Evolutionary conservation across 139 green algal genomes (phyloP), one percentile per base, ranked within the genome.

Genomic region (Coelastrella sp.): DNA sequence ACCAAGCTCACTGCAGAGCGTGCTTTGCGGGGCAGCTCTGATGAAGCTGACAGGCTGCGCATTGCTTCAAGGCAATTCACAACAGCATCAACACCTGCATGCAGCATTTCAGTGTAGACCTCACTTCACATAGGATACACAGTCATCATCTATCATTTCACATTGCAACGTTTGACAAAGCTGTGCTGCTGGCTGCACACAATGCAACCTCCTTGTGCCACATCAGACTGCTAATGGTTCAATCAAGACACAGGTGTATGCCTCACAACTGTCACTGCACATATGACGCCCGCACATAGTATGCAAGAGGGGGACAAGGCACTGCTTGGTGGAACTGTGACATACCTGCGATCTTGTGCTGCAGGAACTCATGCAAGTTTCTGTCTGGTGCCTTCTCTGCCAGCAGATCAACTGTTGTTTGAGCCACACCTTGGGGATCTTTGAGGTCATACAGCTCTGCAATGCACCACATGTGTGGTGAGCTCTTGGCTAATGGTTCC

Each of bases 351-450:
- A 84, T 50, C 59, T 84, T 84, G 60, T 32, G 25, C 13, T 76
- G 59, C 40, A 84, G n/a, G 38, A 84, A 64, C 30, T 74, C 60
- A 37, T 71, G 60, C 78, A 84, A 53, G 23, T 45, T 27, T 27
- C 27, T 43, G 9, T 84, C 60, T 19, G 78, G 78, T 32, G 62
- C 60, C n/a, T 84, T 76, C 41, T 84, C 35, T 13, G 4, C n/a
- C n/a, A 84, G 60, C 40, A 84, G 62, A 8, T 21, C 48, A 11
- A 84, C 78, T 30, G 62, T 84, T n/a, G 78, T 84, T 43, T 84
- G 78, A 2, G 78, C 78, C 17, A 76, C 60, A 40, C 78, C 78
- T n/a, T 76, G 48, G 35, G 75, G 62, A 30, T 84, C 60, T 23
- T 37, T 9, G n/a, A 84, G 78, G 62, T 84, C 78, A n/a, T 76